Conservation (phyloP, 2,329 filamentous ascomycete genomes). For the Fusarium sp. region DNA sequence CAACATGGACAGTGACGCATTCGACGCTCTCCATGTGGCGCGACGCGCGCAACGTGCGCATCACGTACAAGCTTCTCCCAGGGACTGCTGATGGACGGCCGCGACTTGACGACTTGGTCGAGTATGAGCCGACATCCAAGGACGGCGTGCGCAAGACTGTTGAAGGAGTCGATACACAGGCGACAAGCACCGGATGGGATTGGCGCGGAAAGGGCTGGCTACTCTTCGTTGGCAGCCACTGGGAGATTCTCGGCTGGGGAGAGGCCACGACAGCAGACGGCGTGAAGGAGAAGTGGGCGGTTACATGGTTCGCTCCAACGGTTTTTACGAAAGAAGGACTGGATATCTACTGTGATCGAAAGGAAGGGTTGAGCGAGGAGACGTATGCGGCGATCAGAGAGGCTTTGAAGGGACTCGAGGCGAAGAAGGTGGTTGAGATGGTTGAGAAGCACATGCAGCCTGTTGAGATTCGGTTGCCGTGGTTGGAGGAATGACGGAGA, state of each 20-base stretch:
- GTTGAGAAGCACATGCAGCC: constrained; percentile 61
- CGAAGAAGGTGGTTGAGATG: constrained; percentile 66
- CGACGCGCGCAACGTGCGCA: constrained; percentile 81
- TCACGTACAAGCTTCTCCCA: constrained; percentile 75
- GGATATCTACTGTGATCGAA: constrained; percentile 78
- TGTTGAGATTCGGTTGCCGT: constrained; percentile 65
- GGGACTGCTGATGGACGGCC: constrained; percentile 52
- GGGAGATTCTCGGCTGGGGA: constrained; percentile 86
- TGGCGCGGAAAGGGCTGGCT: constrained; percentile 85
- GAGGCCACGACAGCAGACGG: constrained; percentile 58
- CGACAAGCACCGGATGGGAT: constrained; percentile 64
- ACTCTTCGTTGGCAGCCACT: constrained; percentile 78
- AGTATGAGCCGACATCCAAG: constrained; percentile 69
- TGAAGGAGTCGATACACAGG: constrained; percentile 71
- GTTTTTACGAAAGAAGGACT: constrained; percentile 85
- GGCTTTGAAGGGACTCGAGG: constrained; percentile 59
- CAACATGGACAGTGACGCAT: constrained; percentile 81
- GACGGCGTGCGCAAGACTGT: constrained; percentile 68
- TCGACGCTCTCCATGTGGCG: constrained; percentile 86
- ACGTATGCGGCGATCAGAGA: constrained; percentile 68
- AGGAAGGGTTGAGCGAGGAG: constrained; percentile 68
- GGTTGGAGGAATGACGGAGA: constrained; percentile 50
- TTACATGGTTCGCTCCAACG: constrained; percentile 88
- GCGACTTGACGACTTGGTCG: constrained; percentile 78
- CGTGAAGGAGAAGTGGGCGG: constrained; percentile 73